Evolutionary conservation across 305 asterid genomes (phyloP).

Genomic region (Fraxinus platypoda): DNA sequence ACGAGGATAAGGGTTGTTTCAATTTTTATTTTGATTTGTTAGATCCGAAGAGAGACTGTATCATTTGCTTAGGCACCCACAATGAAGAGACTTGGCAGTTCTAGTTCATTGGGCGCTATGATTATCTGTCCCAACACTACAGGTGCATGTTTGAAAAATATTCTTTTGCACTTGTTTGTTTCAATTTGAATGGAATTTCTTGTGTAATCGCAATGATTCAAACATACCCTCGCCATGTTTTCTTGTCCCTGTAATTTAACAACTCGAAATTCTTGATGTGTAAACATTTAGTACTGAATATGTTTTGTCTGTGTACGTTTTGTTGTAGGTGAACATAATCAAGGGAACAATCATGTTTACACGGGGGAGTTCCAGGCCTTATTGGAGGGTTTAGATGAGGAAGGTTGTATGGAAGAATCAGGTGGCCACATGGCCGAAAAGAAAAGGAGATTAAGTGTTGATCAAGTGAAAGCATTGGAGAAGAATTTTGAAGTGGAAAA

Average conservation of each 20-base stretch:
- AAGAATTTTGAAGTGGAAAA: constrained; percentile 86
- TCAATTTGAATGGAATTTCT: constrained; percentile 13
- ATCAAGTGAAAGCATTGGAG: constrained; percentile 88
- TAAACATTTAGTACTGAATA: constrained; percentile 10
- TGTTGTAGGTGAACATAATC: constrained; percentile 49
- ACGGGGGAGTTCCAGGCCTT: constrained; percentile 62
- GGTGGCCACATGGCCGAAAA: constrained; percentile 65
- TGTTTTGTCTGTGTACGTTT: not conserved
- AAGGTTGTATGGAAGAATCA: constrained; percentile 55
- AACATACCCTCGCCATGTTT: constrained; percentile 36
- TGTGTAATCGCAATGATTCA: constrained; percentile 21
- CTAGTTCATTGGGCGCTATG: constrained; percentile 75
- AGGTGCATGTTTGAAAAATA: constrained; percentile 45
- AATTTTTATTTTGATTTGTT: constrained; percentile 5
- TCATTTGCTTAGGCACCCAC: constrained; percentile 26
- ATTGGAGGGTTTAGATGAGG: constrained; percentile 74
- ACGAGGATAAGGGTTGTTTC: not conserved
- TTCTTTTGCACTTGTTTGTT: constrained; percentile 19
- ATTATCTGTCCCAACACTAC: constrained; percentile 83
- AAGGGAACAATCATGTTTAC: constrained; percentile 43
- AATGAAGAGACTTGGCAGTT: constrained; percentile 81
- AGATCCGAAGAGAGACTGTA: not conserved
- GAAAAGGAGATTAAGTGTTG: constrained; percentile 66
- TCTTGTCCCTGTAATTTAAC: constrained; percentile 29
- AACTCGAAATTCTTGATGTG: constrained; percentile 3